A percentile compares a stretch with the other conserved stretches of the same genome.
These are phyloP conservation scores for Colletotrichum zoysiae DNA, from an alignment of 2,329 filamentous ascomycete species.

Conservation along the genomic window DNA sequence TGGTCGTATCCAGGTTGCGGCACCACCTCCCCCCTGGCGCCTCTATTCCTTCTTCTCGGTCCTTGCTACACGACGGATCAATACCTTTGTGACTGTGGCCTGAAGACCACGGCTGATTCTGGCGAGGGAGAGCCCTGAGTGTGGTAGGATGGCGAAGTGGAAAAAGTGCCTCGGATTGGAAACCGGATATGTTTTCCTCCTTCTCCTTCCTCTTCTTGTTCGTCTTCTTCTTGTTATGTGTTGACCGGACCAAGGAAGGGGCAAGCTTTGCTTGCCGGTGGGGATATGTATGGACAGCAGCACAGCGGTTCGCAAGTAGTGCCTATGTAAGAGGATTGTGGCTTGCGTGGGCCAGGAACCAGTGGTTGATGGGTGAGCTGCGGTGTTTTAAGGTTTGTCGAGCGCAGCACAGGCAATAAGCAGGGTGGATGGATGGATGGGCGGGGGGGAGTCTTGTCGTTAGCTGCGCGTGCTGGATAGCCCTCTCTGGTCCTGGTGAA, in stretches of 20 bases:
- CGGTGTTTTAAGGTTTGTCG: slow-evolving; percentile 37
- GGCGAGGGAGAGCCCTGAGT: neutral
- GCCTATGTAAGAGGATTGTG: slow-evolving; percentile 26
- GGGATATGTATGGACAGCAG: slow-evolving; percentile 20
- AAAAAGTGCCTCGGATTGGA: neutral
- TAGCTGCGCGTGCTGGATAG: slow-evolving; percentile 4
- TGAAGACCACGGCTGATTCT: neutral
- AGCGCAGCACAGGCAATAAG: slow-evolving; percentile 28
- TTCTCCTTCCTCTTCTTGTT: too few relatives aligned
- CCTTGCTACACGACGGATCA: slow-evolving; percentile 1
- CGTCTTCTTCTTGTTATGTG: neutral
- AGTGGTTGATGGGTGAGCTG: slow-evolving; percentile 14
- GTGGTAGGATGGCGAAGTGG: slow-evolving; percentile 13
- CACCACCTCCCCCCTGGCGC: slow-evolving; percentile 6
- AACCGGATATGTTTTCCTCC: neutral
- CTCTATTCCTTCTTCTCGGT: slow-evolving; percentile 10
- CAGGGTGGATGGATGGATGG: neutral
- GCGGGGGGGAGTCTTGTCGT: neutral
- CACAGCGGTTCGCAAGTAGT: slow-evolving; percentile 5
- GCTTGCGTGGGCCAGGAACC: slow-evolving; percentile 33
- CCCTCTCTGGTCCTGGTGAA: slow-evolving; percentile 7
- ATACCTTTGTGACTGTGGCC: neutral
- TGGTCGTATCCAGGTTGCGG: slow-evolving; percentile 25
- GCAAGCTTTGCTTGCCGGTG: slow-evolving; percentile 1
- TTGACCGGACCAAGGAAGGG: slow-evolving; percentile 6